phyloP scores from a whole-genome alignment of 495 filamentous ascomycete genomes.

The Clavariopsis aquatica region DNA sequence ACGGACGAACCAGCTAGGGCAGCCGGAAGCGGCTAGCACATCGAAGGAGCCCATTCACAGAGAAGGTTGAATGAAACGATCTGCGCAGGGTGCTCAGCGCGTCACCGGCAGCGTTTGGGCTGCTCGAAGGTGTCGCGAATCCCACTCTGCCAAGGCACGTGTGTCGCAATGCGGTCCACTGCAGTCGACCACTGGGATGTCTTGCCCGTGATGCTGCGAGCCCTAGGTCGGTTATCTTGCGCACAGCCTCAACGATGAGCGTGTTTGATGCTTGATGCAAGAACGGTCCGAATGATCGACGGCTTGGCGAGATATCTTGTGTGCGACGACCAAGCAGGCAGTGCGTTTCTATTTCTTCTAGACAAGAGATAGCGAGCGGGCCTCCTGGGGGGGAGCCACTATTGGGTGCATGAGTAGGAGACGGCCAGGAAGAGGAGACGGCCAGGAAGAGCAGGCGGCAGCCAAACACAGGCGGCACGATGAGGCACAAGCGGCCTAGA shows the following conservation, averaged over 20 bases:
- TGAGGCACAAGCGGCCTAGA: background rate
- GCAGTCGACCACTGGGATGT: background rate
- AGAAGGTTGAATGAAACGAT: constrained; percentile 10
- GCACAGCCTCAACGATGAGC: constrained; percentile 26
- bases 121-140: constrained; percentile 5
- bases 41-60: background rate
- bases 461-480: background rate
- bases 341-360: constrained; percentile 17
- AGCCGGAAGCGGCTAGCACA: constrained; percentile 23
- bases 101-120: background rate
- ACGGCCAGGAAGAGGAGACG: background rate
- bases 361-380: background rate
- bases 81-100: background rate
- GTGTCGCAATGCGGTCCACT: constrained; percentile 12
- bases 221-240: constrained; percentile 12
- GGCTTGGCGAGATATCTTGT: constrained; percentile 26
- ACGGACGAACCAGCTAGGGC: background rate
- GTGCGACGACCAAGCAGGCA: background rate
- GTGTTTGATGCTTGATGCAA: constrained; percentile 2
- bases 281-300: constrained; percentile 23
- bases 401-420: no score
- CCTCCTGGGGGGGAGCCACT: background rate
- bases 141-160: constrained; percentile 20
- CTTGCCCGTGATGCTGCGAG: background rate
- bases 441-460: background rate